A percentile compares a stretch with the other conserved stretches of the same genome.
These are phyloP conservation scores for Populus hybrid DNA, from an alignment of 441 rosid genomes.

Conservation along the genomic window DNA sequence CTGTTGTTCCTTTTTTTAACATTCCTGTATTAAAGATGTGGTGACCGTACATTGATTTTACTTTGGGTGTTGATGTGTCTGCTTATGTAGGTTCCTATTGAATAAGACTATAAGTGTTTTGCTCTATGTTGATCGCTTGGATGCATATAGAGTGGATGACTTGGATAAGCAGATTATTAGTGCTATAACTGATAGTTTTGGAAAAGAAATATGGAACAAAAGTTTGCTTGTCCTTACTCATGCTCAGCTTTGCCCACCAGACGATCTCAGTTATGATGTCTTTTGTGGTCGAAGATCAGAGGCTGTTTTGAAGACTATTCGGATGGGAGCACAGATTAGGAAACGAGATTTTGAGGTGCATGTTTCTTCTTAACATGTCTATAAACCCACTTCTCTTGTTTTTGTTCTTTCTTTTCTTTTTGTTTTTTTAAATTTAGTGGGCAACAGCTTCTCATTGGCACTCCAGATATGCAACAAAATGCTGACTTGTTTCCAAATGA, in stretches of 20 bases:
- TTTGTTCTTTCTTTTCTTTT: neutral
- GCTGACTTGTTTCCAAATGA: slow-evolving; percentile 8
- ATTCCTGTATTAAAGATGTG: neutral
- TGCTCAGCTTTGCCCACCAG: slow-evolving; percentile 90
- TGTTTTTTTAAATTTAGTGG: neutral
- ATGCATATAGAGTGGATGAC: slow-evolving; percentile 95
- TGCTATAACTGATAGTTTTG: slow-evolving; percentile 77
- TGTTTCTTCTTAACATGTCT: slow-evolving; percentile 5
- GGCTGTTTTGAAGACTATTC: slow-evolving; percentile 61
- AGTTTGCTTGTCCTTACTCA: slow-evolving; percentile 84
- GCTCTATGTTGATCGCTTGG: slow-evolving; percentile 88
- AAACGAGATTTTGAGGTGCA: slow-evolving; percentile 61
- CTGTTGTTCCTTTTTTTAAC: neutral
- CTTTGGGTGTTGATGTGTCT: slow-evolving; percentile 4
- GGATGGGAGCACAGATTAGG: slow-evolving; percentile 53
- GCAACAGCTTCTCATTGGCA: neutral
- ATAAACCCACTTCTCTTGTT: neutral
- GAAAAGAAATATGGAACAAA: slow-evolving; percentile 78
- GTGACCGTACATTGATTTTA: neutral
- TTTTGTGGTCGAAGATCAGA: slow-evolving; percentile 74
- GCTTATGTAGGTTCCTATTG: slow-evolving; percentile 68
- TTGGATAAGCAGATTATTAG: slow-evolving; percentile 75
- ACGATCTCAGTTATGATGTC: slow-evolving; percentile 63
- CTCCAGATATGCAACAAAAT: neutral
- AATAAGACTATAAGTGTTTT: slow-evolving; percentile 79